Evolutionary conservation across 164 flowering plant genomes (phyloP), one percentile per base, ranked within the genome.

Genomic region (Tetracentron sinense): DNA sequence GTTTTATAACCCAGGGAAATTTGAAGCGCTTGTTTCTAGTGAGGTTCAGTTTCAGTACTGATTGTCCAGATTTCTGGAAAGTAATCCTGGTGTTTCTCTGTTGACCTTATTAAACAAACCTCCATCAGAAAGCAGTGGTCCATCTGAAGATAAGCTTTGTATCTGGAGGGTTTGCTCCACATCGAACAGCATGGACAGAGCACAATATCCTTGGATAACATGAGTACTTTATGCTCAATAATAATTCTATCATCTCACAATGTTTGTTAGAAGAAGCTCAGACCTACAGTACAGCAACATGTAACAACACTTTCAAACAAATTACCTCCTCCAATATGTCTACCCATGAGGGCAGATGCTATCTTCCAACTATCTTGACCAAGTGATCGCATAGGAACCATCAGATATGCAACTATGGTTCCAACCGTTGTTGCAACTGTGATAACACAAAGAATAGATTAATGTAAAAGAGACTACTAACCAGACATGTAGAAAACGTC

Each of bases 321-420:
- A 71, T 78, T 85, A 87, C 98, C 76, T 92, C 98, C 96, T 56
- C 96, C 98, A 70, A 92, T 89, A 75, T 88, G 81, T 53, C 95
- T 89, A 57, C 88, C 83, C 95, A 89, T 89, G 55, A 88, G 91
- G 31, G 96, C 85, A 69, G 98, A 81, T 54, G 94, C 98, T 38
- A 92, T 83, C 78, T 85, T 92, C 98, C 98, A 89, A 71, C 82
- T 80, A 70, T 89, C 96, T 47, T 71, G 81, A 60, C 96, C 98
- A 71, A 92, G 91, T 46, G 96, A 86, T 67, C 84, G 79, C 96
- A 89, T 92, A 16, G 96, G 96, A 42, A 92, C 86, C 61, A 92
- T 4, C 58, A 75, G 55, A 77, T 79, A 92, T 15, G 95, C 98
- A 57, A 89, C 82, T 49, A 83, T 74, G 11, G 97, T 90, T 58